A percentile compares a stretch with the other conserved stretches of the same genome.
Conservation (phyloP, 345 rosid genomes). For the Populus pruinosa region DNA sequence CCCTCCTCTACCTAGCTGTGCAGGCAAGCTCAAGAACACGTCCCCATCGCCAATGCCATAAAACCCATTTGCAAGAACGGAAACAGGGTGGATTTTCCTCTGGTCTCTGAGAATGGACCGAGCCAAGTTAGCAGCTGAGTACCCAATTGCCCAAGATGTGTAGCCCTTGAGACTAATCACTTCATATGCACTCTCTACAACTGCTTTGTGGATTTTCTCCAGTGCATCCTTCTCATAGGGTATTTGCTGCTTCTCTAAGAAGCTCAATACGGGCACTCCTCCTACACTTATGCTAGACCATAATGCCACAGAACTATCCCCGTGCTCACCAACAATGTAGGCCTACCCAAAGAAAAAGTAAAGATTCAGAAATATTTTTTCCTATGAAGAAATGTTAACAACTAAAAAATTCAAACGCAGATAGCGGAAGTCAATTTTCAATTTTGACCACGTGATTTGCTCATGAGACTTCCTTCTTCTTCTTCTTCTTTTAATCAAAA, state of each 20-base stretch:
- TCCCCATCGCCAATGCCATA: slow-evolving; percentile 67
- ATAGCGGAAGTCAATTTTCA: neutral
- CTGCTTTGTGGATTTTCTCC: slow-evolving; percentile 71
- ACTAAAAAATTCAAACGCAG: neutral
- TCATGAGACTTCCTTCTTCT: neutral
- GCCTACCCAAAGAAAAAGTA: slow-evolving; percentile 39
- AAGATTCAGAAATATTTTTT: neutral
- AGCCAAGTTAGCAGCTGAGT: slow-evolving; percentile 80
- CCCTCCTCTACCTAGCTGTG: slow-evolving; percentile 69
- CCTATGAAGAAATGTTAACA: neutral
- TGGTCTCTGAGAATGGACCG: slow-evolving; percentile 73
- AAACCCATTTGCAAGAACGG: slow-evolving; percentile 83
- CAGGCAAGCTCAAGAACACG: slow-evolving; percentile 85
- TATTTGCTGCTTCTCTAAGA: slow-evolving; percentile 66
- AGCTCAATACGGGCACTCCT: slow-evolving; percentile 81
- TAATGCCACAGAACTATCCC: slow-evolving; percentile 91
- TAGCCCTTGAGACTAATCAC: slow-evolving; percentile 85
- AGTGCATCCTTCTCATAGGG: slow-evolving; percentile 70
- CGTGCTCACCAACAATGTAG: slow-evolving; percentile 84
- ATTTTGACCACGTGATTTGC: neutral
- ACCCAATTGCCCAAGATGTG: slow-evolving; percentile 99
- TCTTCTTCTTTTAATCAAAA: neutral
- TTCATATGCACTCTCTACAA: slow-evolving; percentile 66
- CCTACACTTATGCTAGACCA: slow-evolving; percentile 97
- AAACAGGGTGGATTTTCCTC: slow-evolving; percentile 83